Percentiles rank a stretch among this genome's conserved stretches.
Conservation (phyloP, 495 filamentous ascomycete species). For the Aspergillus indologenus region DNA sequence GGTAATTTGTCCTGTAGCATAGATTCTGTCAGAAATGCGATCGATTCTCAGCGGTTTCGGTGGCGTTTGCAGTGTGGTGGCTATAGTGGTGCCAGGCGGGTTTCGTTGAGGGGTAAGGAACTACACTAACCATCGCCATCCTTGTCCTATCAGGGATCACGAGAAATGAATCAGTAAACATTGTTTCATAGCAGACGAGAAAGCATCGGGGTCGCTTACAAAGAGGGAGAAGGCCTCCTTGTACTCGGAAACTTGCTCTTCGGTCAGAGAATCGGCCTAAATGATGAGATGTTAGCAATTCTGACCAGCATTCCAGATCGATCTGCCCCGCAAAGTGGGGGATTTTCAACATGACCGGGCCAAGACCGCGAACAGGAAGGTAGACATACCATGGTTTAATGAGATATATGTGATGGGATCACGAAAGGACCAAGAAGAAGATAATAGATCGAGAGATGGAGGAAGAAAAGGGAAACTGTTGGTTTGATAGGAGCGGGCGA, state of each 20-base stretch:
- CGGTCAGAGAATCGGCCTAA: slow-evolving; percentile 89
- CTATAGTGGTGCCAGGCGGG: background rate
- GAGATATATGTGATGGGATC: slow-evolving; percentile 6
- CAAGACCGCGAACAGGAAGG: slow-evolving; percentile 5
- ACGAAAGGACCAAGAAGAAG: slow-evolving; percentile 5
- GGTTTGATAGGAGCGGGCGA: slow-evolving; percentile 9
- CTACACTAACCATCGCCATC: slow-evolving; percentile 94
- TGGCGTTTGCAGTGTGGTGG: background rate
- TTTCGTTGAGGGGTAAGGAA: slow-evolving; percentile 8
- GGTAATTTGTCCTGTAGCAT: slow-evolving; percentile 84
- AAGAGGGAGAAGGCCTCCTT: slow-evolving; percentile 99
- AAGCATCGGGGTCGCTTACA: slow-evolving; percentile 60
- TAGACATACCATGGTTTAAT: slow-evolving; percentile 36
- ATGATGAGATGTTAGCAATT: slow-evolving; percentile 23
- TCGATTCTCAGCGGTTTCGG: background rate
- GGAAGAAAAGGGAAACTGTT: slow-evolving; percentile 15
- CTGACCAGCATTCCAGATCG: slow-evolving; percentile 19
- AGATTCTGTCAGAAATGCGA: slow-evolving; percentile 5
- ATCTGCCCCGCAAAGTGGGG: slow-evolving; percentile 44
- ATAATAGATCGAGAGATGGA: slow-evolving; percentile 18
- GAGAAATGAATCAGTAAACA: slow-evolving; percentile 19
- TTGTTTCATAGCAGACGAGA: background rate
- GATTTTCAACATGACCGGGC: slow-evolving; percentile 12
- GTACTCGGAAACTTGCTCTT: slow-evolving; percentile 99
- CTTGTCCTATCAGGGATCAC: slow-evolving; percentile 72